These are phyloP conservation scores for Physaria fendleri DNA, from an alignment of 345 rosid species.

Conservation along the genomic window DNA sequence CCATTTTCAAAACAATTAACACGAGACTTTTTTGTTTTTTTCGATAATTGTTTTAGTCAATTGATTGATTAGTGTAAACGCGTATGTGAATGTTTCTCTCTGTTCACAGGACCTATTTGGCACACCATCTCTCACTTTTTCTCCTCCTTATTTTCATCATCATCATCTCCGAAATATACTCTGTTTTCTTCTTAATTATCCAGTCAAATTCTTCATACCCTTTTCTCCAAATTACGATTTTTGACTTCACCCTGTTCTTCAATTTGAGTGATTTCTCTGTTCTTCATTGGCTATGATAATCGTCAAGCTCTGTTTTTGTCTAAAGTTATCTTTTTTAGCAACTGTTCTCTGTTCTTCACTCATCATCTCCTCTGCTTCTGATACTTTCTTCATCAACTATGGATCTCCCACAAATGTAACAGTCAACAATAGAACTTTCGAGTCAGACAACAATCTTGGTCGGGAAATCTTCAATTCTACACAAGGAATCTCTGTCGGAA, in stretches of 20 bases:
- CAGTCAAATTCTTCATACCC: not conserved
- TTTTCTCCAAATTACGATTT: not conserved
- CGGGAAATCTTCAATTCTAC: slow-evolving; percentile 27
- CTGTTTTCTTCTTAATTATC: not conserved
- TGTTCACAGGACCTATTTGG: not conserved
- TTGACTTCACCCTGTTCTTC: not conserved
- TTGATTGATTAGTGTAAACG: not conserved
- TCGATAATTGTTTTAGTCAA: slow-evolving; percentile 6
- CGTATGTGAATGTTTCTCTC: not conserved
- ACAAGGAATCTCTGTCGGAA: slow-evolving; percentile 16
- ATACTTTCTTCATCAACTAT: slow-evolving; percentile 54
- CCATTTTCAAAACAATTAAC: slow-evolving; percentile 1
- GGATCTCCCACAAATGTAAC: slow-evolving; percentile 52
- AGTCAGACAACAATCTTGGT: slow-evolving; percentile 32
- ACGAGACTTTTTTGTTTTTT: not conserved
- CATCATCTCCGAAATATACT: not conserved
- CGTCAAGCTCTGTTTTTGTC: not conserved
- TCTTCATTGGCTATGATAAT: slow-evolving; percentile 33
- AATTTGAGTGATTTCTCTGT: not conserved
- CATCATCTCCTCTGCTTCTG: slow-evolving; percentile 43
- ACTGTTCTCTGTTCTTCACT: slow-evolving; percentile 23
- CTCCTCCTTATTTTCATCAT: not conserved
- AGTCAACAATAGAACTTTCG: slow-evolving; percentile 39
- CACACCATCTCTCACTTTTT: not conserved
- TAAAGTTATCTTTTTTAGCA: slow-evolving; percentile 28